Conservation (phyloP, 2,329 filamentous ascomycete genomes). For the Xylariaceae sp. region DNA sequence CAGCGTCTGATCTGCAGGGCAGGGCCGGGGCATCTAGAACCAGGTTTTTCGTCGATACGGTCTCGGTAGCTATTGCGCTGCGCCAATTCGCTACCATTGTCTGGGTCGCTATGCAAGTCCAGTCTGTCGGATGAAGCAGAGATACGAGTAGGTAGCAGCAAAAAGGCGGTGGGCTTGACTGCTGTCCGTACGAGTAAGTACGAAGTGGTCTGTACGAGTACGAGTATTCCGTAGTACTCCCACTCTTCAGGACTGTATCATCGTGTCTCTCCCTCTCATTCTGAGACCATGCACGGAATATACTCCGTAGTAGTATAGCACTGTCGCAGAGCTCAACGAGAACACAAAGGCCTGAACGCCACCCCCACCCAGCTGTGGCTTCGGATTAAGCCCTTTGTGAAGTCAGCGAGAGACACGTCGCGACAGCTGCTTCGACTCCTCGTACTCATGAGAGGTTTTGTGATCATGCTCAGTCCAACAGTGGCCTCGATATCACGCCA, state of each 20-base stretch:
- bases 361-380: conserved; percentile 5
- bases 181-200: background rate
- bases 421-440: conserved; percentile 6
- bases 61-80: background rate
- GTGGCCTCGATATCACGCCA: background rate
- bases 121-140: background rate
- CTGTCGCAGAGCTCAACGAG: background rate
- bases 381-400: background rate
- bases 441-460: background rate
- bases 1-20: conserved; percentile 7
- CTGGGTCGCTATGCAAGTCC: background rate
- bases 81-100: conserved; percentile 13
- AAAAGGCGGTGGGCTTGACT: conserved; percentile 6
- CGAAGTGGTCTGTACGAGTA: no score
- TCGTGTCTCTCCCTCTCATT: background rate
- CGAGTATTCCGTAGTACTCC: no score
- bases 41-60: conserved; percentile 11
- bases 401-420: conserved; percentile 7
- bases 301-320: background rate
- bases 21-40: conserved; percentile 7
- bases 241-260: no score
- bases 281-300: no score
- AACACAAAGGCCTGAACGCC: conserved; percentile 1
- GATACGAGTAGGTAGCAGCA: background rate
- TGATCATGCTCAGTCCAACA: background rate